Evolutionary conservation across 2,329 filamentous ascomycete species (phyloP), one percentile per base, ranked within the genome.

Genomic region (Cadophora gregata): DNA sequence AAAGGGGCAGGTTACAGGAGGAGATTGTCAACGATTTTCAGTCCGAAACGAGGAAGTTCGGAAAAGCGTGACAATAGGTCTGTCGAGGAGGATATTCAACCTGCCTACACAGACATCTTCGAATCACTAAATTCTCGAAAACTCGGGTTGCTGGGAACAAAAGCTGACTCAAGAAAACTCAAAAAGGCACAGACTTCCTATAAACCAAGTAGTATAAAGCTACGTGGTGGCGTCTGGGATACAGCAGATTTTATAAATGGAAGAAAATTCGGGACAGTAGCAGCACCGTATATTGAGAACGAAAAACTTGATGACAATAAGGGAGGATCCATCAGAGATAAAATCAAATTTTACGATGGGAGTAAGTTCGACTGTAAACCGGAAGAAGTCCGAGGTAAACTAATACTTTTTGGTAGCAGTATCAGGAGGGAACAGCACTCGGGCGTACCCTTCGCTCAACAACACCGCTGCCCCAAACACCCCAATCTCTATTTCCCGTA

Each of bases 261-360:
- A 14, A 67, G 62, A 45, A 45, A 33, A 21, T 29, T 21, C 66
- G 47, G 29, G 0, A 25, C 12, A 3, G 51, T 59, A 19, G 60
- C 53, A 29, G 58, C 48, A 38, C 33, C 64, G 9, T 65, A 64
- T 51, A 31, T 56, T 21, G 36, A 65, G 47, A 66, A 69, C 21
- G 56, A 42, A n/a, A 27, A 29, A n/a, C 47, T 42, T 3, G 33
- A 56, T 16, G 65, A 62, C 56, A 69, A 66, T 33, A 65, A 55
- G 25, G 47, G 24, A 31, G 64, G n/a, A 27, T 65, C 67, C 14
- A 71, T 75, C 24, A 69, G 64, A 55, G 73, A 73, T 19, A 73
- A 67, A 21, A 75, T 76, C 25, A 66, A 45, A 31, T 67, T 74
- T 55, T 75, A 70, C 56, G 74, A 75, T 66, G 69, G 73, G 21